Evolutionary conservation across 2,329 filamentous ascomycete species (phyloP), one percentile per base, ranked within the genome.

Genomic region (Cladosporium halotolerans): DNA sequence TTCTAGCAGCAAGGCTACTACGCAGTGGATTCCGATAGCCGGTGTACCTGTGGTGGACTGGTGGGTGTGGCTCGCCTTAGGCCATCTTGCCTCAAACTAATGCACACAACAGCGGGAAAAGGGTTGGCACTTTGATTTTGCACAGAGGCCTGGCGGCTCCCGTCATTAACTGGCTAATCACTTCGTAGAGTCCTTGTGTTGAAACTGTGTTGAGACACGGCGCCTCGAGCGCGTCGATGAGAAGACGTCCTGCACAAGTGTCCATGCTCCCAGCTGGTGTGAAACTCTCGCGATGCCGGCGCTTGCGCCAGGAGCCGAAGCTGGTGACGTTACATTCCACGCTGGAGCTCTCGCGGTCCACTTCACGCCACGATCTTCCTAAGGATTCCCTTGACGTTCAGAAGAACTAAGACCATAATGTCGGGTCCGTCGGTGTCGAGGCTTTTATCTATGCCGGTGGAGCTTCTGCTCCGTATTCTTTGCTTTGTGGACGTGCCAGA

Each of bases 401-500:
- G 23, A 28, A 28, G 23, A 28, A 28, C 23, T 28, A 28, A 28
- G 5, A 28, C 23, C 23, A 7, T 28, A 7, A 28, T 28, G 23
- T 7, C 23, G 23, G 23, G 23, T 28, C 23, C 23, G 4, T 28
- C 23, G 23, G 19, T 23, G 40, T 44, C 48, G 14, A 53, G 28
- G 16, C 44, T 47, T n/a, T 34, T 28, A 7, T 11, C 16, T 9
- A 28, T 73, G 33, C 72, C 72, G 28, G 66, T 70, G 53, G 76
- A 78, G 64, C 64, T 78, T 39, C 63, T 76, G 23, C 68, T 76
- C 33, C 66, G 65, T 38, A 69, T 77, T 50, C 63, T 77, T 34
- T 66, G 65, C n/a, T 72, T 67, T 63, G 68, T 77, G 39, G 69
- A 76, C 52, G 67, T 76, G 13, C 68, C 72, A n/a, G 74, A 77